phyloP scores from a whole-genome alignment of 2,329 filamentous ascomycete genomes.

The Phyllosticta paracitricarpa region DNA sequence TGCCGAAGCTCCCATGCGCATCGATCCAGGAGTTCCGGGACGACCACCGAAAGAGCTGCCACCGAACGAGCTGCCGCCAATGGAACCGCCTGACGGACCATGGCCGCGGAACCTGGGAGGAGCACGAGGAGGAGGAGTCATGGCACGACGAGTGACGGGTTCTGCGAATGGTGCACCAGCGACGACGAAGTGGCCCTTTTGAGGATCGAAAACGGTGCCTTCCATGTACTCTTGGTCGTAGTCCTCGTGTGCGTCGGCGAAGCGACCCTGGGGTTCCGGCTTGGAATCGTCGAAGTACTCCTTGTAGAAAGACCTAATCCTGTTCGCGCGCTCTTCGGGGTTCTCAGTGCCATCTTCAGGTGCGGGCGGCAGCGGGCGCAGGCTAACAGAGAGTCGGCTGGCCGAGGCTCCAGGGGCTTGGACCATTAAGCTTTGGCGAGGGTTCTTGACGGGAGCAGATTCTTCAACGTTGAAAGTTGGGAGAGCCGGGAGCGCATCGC shows the following conservation, averaged over 20 bases:
- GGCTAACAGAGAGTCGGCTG: constrained; percentile 47
- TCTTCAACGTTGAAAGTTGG: not conserved
- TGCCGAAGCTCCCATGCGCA: constrained; percentile 30
- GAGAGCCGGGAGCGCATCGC: not conserved
- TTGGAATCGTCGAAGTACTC: constrained; percentile 93
- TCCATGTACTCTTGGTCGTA: constrained; percentile 60
- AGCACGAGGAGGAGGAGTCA: constrained; percentile 80
- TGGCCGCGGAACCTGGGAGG: constrained; percentile 43
- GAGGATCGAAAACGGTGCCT: constrained; percentile 45
- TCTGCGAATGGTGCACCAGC: constrained; percentile 60
- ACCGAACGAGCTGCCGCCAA: constrained; percentile 11
- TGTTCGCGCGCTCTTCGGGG: constrained; percentile 86
- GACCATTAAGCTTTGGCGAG: constrained; percentile 1
- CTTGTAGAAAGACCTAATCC: constrained; percentile 98
- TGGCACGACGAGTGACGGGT: constrained; percentile 76
- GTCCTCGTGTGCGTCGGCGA: constrained; percentile 60
- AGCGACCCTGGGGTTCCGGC: constrained; percentile 27
- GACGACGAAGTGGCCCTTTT: constrained; percentile 54
- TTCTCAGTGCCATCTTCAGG: constrained; percentile 72
- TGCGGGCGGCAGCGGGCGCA: constrained; percentile 67
- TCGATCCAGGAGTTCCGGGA: constrained; percentile 2
- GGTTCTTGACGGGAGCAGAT: not conserved
- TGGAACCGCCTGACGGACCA: constrained; percentile 28
- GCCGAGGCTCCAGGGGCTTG: constrained; percentile 18
- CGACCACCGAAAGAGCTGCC: not conserved